These are phyloP conservation scores for Carex scoparia DNA, from an alignment of 176 grass and related monocot genomes.

Conservation along the genomic window DNA sequence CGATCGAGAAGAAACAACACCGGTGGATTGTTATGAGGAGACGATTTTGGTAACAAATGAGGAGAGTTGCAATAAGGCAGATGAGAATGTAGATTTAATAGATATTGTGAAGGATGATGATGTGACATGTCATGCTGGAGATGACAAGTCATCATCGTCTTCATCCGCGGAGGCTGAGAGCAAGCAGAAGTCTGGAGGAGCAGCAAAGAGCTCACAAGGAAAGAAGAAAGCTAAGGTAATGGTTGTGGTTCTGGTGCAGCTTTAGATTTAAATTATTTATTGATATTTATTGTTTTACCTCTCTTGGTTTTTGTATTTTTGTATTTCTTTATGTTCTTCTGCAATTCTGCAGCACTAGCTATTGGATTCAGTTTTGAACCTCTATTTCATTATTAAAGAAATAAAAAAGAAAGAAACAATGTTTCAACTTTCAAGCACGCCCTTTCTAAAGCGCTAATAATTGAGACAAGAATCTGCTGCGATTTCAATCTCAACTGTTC, in stretches of 20 bases:
- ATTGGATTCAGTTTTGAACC: not conserved
- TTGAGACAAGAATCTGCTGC: too few species aligned
- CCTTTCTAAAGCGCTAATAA: too few species aligned
- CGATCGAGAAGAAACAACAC: not conserved
- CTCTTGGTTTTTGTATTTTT: not conserved
- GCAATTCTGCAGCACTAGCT: not conserved
- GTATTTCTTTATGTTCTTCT: not conserved
- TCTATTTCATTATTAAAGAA: not conserved
- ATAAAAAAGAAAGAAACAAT: not conserved
- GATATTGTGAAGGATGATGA: constrained; percentile 1
- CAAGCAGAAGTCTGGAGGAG: constrained; percentile 30
- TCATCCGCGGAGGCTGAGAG: constrained; percentile 31
- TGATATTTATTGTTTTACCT: not conserved
- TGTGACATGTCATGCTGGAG: not conserved
- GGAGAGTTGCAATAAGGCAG: constrained; percentile 27
- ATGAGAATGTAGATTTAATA: constrained; percentile 2
- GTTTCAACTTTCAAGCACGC: not conserved
- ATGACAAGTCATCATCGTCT: constrained; percentile 43
- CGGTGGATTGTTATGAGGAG: constrained; percentile 2
- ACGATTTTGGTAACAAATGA: constrained; percentile 12
- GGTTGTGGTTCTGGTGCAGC: constrained; percentile 2
- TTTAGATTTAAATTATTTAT: not conserved
- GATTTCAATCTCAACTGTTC: too few species aligned
- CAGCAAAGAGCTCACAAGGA: constrained; percentile 46
- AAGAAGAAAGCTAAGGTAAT: constrained; percentile 90